phyloP scores from a whole-genome alignment of 2,329 filamentous ascomycete species.

The Phialocephala sp. region DNA sequence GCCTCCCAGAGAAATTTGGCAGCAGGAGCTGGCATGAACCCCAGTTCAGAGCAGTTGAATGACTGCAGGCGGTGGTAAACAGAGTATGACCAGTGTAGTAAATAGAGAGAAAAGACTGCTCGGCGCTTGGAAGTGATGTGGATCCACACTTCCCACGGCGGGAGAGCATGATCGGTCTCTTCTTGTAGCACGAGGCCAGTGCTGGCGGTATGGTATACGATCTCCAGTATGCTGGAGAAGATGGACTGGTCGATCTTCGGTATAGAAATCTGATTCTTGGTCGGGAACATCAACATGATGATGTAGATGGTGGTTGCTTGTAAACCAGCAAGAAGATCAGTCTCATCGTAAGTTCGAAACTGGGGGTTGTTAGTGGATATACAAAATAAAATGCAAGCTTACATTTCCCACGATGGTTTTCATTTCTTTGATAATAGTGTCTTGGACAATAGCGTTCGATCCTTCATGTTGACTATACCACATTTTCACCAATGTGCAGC shows the following conservation, averaged over 20 bases:
- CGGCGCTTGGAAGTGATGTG: conserved; percentile 63
- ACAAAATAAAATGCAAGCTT: conserved; percentile 8
- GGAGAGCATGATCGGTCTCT: conserved; percentile 42
- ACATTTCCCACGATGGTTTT: conserved; percentile 43
- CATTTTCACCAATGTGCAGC: conserved; percentile 46
- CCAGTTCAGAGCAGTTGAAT: conserved; percentile 46
- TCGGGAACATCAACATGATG: conserved; percentile 47
- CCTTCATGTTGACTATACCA: conserved; percentile 44
- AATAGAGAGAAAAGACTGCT: conserved; percentile 44
- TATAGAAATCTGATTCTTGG: conserved; percentile 32
- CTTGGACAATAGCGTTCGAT: conserved; percentile 41
- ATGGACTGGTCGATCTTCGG: conserved; percentile 37
- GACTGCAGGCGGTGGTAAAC: conserved; percentile 43
- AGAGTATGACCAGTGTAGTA: conserved; percentile 49
- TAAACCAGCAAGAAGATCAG: conserved; percentile 44
- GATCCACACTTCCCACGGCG: conserved; percentile 47
- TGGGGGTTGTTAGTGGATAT: conserved; percentile 23
- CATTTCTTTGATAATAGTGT: conserved; percentile 44
- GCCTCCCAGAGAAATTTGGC: conserved; percentile 49
- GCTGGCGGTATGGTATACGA: conserved; percentile 42
- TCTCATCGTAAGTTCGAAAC: conserved; percentile 44
- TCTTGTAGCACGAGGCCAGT: conserved; percentile 46
- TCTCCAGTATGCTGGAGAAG: conserved; percentile 42
- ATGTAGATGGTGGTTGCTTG: conserved; percentile 47
- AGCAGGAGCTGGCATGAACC: conserved; percentile 47